Evolutionary conservation across 306 rosid genomes (phyloP).

Genomic region (Trifolium dubium): DNA sequence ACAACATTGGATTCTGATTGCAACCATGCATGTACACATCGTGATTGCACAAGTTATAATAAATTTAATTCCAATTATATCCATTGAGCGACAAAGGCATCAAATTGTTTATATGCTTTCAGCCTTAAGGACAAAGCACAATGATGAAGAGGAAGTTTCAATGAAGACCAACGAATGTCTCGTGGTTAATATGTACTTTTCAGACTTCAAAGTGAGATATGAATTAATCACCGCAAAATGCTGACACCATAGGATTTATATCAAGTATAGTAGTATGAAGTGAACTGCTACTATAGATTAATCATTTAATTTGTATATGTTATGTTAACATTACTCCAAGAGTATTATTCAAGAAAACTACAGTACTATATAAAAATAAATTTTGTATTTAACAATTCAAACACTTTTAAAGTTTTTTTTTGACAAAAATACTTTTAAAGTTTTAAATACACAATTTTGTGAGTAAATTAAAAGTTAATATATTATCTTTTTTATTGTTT

Average conservation of each 20-base stretch:
- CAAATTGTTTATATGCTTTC: neutral
- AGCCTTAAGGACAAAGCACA: slow-evolving; percentile 31
- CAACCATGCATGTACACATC: neutral
- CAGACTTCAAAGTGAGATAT: slow-evolving; percentile 16
- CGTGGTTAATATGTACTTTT: slow-evolving; percentile 23
- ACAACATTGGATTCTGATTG: slow-evolving; percentile 15
- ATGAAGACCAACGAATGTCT: slow-evolving; percentile 42
- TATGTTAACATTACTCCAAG: too few relatives aligned
- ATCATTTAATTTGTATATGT: too few relatives aligned
- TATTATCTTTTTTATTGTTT: too few relatives aligned
- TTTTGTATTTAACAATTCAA: too few relatives aligned
- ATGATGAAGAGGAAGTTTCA: slow-evolving; percentile 40
- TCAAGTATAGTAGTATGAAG: too few relatives aligned
- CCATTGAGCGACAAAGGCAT: slow-evolving; percentile 5
- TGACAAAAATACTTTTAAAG: too few relatives aligned
- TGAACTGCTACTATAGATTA: too few relatives aligned
- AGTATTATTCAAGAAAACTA: too few relatives aligned
- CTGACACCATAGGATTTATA: neutral
- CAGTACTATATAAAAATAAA: too few relatives aligned
- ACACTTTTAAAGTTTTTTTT: too few relatives aligned
- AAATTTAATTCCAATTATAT: slow-evolving; percentile 2
- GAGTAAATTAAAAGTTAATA: too few relatives aligned
- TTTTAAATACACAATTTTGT: too few relatives aligned
- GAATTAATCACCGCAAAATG: neutral
- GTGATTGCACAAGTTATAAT: neutral